Percentiles rank a stretch among this genome's conserved stretches.
These are phyloP conservation scores for Pythium monospermum DNA, from an alignment of 352 stramenopile genomes.

Conservation along the genomic window DNA sequence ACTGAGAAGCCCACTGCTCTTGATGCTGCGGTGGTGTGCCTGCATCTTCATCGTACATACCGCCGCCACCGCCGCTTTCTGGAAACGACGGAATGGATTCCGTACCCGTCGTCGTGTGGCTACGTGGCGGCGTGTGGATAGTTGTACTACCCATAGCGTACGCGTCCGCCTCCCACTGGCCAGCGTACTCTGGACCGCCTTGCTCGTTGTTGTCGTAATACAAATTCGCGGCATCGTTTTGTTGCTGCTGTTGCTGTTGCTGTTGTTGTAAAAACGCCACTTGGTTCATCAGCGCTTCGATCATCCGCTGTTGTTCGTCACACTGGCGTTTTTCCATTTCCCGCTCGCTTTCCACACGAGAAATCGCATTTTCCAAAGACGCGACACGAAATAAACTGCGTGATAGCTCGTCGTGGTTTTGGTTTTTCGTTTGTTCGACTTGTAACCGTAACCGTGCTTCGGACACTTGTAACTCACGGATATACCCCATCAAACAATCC, in stretches of 20 bases:
- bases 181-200: not conserved
- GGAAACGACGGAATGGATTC: not conserved
- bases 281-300: constrained; percentile 35
- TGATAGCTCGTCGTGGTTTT: constrained; percentile 47
- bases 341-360: constrained; percentile 17
- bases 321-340: constrained; percentile 14
- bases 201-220: not conserved
- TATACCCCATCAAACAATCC: constrained; percentile 71
- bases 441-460: constrained; percentile 58
- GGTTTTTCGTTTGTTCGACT: constrained; percentile 44
- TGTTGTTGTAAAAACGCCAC: constrained; percentile 10
- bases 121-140: not conserved
- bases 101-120: not conserved
- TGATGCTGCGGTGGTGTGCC: not conserved
- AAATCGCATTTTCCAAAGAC: constrained; percentile 40
- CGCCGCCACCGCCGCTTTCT: not conserved
- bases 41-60: no score
- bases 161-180: not conserved
- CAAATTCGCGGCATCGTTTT: not conserved
- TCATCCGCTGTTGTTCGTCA: constrained; percentile 19
- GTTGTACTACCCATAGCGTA: not conserved
- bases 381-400: constrained; percentile 36
- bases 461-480: constrained; percentile 65
- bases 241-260: not conserved
- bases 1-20: no score